Evolutionary conservation across 2,329 filamentous ascomycete genomes (phyloP), one percentile per base, ranked within the genome.

Genomic region (Aspergillus felis): DNA sequence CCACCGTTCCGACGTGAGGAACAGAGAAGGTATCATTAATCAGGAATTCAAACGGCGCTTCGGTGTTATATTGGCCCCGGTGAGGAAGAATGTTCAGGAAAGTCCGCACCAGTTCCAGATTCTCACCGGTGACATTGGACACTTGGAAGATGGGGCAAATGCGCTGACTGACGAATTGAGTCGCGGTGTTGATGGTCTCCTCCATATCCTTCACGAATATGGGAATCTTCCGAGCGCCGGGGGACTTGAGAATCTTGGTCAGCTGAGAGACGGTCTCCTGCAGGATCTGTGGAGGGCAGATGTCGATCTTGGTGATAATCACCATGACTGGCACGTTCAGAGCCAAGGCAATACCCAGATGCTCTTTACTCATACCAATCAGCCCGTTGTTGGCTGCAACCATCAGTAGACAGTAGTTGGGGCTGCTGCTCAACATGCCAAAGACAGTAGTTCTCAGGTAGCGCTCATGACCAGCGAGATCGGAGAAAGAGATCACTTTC

Each of bases 1-100:
- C 92, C 0, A 99, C 94, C 0, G 94, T 99, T 12, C 94, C 94
- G 0, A 96, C 92, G 73, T 96, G 96, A 2, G 94, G 94, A 4
- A 99, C 94, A 0, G 92, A 97, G 81, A 97, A 99, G 0, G 91
- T 97, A 72, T 99, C 94, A 70, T 97, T 99, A 63, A 99, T 84
- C 59, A 96, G 88, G 66, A 97, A 97, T 71, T 97, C 94, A 63
- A 97, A 95, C 0, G 92, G 88, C 0, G 90, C 91, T 50, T 91
- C 87, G 20, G 87, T 82, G 71, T 97, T 90, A 73, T 97, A 97
- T 60, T 93, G 90, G 51, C 93, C 93, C 66, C 97, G 91, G 65
- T 96, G 92, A 1, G 94, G 94, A 3, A 99, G 82, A 60, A 97
- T 96, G 68, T 97, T 97, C 55, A 99, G 78, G 74, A 99, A 99